A percentile compares a stretch with the other conserved stretches of the same genome.
These are phyloP conservation scores for Peronosclerospora sorghi DNA, from an alignment of 352 stramenopile species.

Conservation along the genomic window DNA sequence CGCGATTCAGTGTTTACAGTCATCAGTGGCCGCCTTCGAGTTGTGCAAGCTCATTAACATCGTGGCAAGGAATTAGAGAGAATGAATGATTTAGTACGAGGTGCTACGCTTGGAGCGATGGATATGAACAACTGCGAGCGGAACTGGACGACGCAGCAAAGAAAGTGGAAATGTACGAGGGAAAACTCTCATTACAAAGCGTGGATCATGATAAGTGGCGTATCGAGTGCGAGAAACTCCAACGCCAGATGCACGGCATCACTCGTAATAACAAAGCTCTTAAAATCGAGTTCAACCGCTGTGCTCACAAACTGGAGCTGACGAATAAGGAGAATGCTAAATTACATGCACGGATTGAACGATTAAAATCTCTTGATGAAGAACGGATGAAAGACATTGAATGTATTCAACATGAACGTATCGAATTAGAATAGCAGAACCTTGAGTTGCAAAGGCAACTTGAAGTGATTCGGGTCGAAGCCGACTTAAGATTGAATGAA, in stretches of 20 bases:
- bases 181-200: slow-evolving; percentile 16
- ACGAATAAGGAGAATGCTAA: slow-evolving; percentile 37
- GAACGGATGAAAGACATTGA: slow-evolving; percentile 45
- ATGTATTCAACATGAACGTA: slow-evolving; percentile 35
- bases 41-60: slow-evolving; percentile 53
- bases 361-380: slow-evolving; percentile 42
- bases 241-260: slow-evolving; percentile 24
- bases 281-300: slow-evolving; percentile 42
- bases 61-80: slow-evolving; percentile 57
- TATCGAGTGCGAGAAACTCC: slow-evolving; percentile 35
- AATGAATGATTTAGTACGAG: slow-evolving; percentile 67
- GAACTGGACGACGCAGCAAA: slow-evolving; percentile 40
- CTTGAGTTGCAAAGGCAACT: slow-evolving; percentile 32
- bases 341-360: slow-evolving; percentile 47
- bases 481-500: slow-evolving; percentile 35
- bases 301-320: slow-evolving; percentile 35
- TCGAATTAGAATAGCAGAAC: slow-evolving; percentile 55
- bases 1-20: slow-evolving; percentile 77
- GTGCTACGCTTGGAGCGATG: slow-evolving; percentile 64
- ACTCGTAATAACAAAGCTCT: slow-evolving; percentile 31
- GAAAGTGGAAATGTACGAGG: slow-evolving; percentile 21
- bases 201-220: slow-evolving; percentile 40
- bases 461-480: slow-evolving; percentile 28
- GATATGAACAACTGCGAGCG: slow-evolving; percentile 60
- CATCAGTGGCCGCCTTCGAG: slow-evolving; percentile 65